phyloP scores from a whole-genome alignment of 208 protist genomes.

The Tritrichomonas musculus region DNA sequence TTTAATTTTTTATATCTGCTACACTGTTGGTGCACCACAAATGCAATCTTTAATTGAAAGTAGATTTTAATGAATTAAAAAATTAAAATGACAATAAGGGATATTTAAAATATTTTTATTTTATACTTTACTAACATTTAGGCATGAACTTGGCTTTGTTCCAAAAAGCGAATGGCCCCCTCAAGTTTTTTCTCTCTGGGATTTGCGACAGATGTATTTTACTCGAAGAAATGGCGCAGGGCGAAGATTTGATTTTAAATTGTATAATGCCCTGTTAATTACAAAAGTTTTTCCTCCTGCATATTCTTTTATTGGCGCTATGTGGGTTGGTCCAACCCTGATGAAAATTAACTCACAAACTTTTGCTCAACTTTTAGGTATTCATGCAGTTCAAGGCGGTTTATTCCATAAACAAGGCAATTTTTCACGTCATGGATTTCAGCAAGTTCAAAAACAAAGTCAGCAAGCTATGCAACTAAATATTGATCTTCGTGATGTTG shows the following conservation, averaged over 20 bases:
- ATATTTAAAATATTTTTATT: background rate
- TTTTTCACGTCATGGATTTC: background rate
- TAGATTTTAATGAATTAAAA: background rate
- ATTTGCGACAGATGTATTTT: constrained; percentile 2
- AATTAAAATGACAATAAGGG: background rate
- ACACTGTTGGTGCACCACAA: no score
- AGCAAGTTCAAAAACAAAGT: background rate
- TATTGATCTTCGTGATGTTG: background rate
- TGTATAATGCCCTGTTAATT: background rate
- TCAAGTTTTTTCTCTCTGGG: background rate
- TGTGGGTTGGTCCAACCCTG: background rate
- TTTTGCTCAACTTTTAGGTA: background rate
- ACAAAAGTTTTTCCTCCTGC: background rate
- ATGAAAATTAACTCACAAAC: background rate
- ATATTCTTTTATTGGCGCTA: background rate
- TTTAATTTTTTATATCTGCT: no score
- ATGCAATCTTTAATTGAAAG: no score
- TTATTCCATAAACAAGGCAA: constrained; percentile 24
- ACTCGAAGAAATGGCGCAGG: background rate
- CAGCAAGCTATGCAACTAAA: no score
- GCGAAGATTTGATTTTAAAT: background rate
- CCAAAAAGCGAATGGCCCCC: background rate
- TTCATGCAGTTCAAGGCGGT: constrained; percentile 19
- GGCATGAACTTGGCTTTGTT: constrained; percentile 29
- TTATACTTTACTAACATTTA: background rate